Conservation (phyloP, 129 eudicot species). For the Centella asiatica region DNA sequence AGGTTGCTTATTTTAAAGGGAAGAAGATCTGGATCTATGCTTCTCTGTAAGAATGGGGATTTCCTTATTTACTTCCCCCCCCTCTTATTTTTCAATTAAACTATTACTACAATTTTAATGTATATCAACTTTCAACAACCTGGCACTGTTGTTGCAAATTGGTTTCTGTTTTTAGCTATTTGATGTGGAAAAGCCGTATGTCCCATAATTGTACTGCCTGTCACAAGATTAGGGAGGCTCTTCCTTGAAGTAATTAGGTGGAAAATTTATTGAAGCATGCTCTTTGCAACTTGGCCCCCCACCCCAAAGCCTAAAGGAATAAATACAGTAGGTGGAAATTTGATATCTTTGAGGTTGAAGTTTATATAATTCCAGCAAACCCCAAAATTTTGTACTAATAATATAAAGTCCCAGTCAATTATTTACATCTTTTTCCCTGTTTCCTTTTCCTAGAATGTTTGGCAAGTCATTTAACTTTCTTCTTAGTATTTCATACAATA, state of each 20-base stretch:
- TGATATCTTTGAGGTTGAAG: too few species aligned
- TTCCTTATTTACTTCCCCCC: slow-evolving; percentile 1
- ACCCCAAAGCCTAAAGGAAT: too few species aligned
- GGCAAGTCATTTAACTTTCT: too few species aligned
- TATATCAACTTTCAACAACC: slow-evolving; percentile 5
- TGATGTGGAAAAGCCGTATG: slow-evolving; percentile 3
- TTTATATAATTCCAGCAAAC: too few species aligned
- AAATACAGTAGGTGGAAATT: too few species aligned
- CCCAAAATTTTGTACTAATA: too few species aligned
- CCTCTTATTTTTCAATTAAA: slow-evolving; percentile 2
- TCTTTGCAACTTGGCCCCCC: too few species aligned
- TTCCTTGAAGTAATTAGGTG: background rate
- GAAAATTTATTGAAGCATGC: background rate
- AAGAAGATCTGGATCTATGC: slow-evolving; percentile 43
- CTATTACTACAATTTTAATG: background rate
- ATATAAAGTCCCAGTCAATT: too few species aligned
- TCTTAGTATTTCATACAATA: too few species aligned
- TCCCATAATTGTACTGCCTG: slow-evolving; percentile 14
- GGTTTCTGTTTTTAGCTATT: slow-evolving; percentile 33
- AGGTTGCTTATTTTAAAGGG: slow-evolving; percentile 8
- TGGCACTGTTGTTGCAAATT: slow-evolving; percentile 17
- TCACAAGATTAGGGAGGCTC: background rate
- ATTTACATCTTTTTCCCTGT: too few species aligned
- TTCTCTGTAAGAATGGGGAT: slow-evolving; percentile 12
- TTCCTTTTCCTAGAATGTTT: too few species aligned